A percentile compares a stretch with the other conserved stretches of the same genome.
Conservation (phyloP, 73 alveolate genomes). For the Tetrahymena thermophila region DNA sequence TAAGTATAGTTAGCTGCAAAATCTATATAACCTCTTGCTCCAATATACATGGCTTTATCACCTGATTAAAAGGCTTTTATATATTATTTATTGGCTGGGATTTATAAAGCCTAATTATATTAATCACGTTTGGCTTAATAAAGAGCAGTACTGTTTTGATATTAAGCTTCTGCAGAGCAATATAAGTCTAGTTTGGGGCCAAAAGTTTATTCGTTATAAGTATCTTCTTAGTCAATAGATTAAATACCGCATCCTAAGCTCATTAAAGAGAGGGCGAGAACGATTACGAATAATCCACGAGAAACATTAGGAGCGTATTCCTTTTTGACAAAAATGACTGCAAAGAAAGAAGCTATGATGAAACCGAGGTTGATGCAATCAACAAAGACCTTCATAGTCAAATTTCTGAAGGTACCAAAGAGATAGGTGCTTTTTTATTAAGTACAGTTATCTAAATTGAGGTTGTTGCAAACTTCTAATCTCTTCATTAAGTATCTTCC, state of each 20-base stretch:
- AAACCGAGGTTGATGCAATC: background rate
- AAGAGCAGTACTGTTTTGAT: background rate
- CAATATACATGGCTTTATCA: too few species aligned
- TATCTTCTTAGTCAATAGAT: background rate
- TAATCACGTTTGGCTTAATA: background rate
- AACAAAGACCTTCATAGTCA: background rate
- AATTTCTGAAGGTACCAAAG: background rate
- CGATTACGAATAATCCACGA: background rate
- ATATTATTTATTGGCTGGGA: too few species aligned
- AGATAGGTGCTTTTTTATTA: background rate
- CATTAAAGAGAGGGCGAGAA: background rate
- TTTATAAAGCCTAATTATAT: background rate
- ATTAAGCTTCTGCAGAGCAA: background rate
- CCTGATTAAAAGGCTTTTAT: background rate
- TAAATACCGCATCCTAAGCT: background rate
- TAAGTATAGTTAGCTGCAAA: background rate
- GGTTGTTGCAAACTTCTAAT: background rate
- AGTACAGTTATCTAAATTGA: background rate
- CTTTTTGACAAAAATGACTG: background rate
- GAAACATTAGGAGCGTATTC: background rate
- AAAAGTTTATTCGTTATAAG: background rate
- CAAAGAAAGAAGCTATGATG: background rate
- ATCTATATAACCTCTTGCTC: background rate
- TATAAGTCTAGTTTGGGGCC: background rate
- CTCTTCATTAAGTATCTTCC: background rate